Percentiles rank a stretch among this genome's conserved stretches.
Evolutionary conservation across 176 grass and related monocot genomes (phyloP).

Genomic region (Aegilops sharonensis): DNA sequence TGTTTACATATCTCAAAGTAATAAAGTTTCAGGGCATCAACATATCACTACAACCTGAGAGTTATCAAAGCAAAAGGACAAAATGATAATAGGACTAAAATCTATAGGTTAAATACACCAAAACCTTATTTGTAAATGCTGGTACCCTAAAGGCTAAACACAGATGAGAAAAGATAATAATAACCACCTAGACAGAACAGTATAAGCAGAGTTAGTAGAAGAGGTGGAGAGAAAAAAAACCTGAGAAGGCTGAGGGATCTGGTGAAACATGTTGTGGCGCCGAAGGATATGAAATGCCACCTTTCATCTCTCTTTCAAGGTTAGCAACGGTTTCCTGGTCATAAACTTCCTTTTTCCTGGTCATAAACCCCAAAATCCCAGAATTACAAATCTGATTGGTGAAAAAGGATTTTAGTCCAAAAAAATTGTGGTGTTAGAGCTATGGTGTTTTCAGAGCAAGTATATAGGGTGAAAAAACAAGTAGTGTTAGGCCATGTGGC

Average conservation of each 20-base stretch:
- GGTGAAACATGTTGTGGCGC: constrained; percentile 39
- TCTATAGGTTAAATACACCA: not conserved
- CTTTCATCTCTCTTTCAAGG: constrained; percentile 86
- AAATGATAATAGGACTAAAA: not conserved
- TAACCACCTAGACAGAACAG: not conserved
- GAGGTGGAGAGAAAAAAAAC: constrained; percentile 20
- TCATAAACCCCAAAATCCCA: too few relatives aligned
- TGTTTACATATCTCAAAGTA: not conserved
- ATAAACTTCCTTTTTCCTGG: constrained; percentile 68
- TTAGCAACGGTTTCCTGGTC: constrained; percentile 62
- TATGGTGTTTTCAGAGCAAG: not conserved
- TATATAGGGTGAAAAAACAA: too few relatives aligned
- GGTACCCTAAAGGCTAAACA: not conserved
- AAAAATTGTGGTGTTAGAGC: not conserved
- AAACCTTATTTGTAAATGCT: not conserved
- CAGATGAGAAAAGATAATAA: not conserved
- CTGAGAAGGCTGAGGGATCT: constrained; percentile 47
- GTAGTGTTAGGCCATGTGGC: too few relatives aligned
- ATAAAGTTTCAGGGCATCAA: not conserved
- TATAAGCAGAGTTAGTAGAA: not conserved
- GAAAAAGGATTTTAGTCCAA: too few relatives aligned
- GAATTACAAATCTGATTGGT: too few relatives aligned
- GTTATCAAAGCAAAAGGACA: constrained; percentile 7
- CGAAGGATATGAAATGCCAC: constrained; percentile 28
- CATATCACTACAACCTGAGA: not conserved